These are phyloP conservation scores for Calamus simplicifolius DNA, from an alignment of 176 grass and related monocot species.

Conservation along the genomic window DNA sequence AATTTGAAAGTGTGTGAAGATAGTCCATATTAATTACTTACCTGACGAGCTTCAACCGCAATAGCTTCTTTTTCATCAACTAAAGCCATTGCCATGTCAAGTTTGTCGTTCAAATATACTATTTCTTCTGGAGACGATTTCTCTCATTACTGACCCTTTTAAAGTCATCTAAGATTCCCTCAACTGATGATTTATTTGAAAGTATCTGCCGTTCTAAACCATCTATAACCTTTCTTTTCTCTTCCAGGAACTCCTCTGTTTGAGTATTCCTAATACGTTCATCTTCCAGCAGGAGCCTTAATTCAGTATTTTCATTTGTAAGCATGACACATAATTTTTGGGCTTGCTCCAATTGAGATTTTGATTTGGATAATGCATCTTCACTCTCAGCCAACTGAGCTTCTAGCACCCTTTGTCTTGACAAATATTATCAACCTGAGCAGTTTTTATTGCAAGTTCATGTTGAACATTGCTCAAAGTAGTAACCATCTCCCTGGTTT, in stretches of 20 bases:
- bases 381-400: slow-evolving; percentile 46
- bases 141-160: slow-evolving; percentile 37
- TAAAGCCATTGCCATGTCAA: slow-evolving; percentile 76
- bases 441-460: slow-evolving; percentile 51
- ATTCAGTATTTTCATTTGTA: slow-evolving; percentile 54
- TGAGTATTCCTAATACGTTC: slow-evolving; percentile 39
- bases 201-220: slow-evolving; percentile 63
- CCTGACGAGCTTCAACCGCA: slow-evolving; percentile 65
- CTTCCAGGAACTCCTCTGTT: slow-evolving; percentile 41
- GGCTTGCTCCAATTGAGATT: slow-evolving; percentile 54
- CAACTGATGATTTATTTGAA: slow-evolving; percentile 40
- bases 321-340: slow-evolving; percentile 32
- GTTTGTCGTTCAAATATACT: slow-evolving; percentile 40
- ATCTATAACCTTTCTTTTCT: slow-evolving; percentile 55
- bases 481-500: slow-evolving; percentile 28
- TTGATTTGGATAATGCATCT: slow-evolving; percentile 30
- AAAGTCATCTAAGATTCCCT: slow-evolving; percentile 36
- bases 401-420: slow-evolving; percentile 41
- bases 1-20: background rate
- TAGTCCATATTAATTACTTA: slow-evolving; percentile 25
- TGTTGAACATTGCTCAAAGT: slow-evolving; percentile 42
- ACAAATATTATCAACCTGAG: slow-evolving; percentile 35
- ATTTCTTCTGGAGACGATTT: slow-evolving; percentile 38
- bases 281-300: slow-evolving; percentile 51
- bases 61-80: slow-evolving; percentile 88